Conservation (phyloP, 2,329 filamentous ascomycete genomes). For the Aschersonia sp. region DNA sequence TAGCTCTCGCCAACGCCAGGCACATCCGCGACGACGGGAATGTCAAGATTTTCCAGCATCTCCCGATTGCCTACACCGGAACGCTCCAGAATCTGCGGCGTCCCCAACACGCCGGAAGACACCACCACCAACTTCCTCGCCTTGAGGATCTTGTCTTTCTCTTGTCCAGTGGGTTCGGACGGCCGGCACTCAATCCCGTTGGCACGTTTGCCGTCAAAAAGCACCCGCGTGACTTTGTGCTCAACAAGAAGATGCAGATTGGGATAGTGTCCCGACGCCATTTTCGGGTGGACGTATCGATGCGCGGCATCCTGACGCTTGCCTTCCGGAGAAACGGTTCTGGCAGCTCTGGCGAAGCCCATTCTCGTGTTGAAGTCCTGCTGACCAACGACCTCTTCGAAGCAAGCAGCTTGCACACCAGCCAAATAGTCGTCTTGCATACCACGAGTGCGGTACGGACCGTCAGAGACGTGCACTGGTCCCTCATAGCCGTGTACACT, state of each 20-base stretch:
- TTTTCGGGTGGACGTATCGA: constrained; percentile 23
- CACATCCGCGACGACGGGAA: constrained; percentile 30
- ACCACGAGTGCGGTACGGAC: constrained; percentile 24
- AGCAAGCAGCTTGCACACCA: constrained; percentile 26
- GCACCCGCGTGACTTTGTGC: constrained; percentile 37
- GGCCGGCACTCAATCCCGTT: constrained; percentile 43
- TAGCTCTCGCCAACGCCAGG: constrained; percentile 39
- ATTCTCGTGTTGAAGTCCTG: constrained; percentile 30
- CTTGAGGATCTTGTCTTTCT: constrained; percentile 7
- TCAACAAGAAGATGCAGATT: constrained; percentile 47
- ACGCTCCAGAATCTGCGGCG: constrained; percentile 42
- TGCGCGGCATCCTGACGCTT: constrained; percentile 44
- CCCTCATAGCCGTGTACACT: constrained; percentile 37
- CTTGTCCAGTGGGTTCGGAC: constrained; percentile 10
- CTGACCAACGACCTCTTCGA: constrained; percentile 35
- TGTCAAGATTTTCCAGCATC: constrained; percentile 29
- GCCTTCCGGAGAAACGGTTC: constrained; percentile 32
- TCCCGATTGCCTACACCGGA: constrained; percentile 44
- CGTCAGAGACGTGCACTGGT: constrained; percentile 39
- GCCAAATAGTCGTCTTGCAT: constrained; percentile 34
- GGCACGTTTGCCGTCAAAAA: constrained; percentile 37
- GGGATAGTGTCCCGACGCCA: constrained; percentile 24
- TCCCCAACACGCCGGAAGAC: constrained; percentile 33
- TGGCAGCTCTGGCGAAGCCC: constrained; percentile 13
- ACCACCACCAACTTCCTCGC: constrained; percentile 16